Evolutionary conservation across 1,284 basidiomycete species (phyloP).

Genomic region (Ganoderma sinense): DNA sequence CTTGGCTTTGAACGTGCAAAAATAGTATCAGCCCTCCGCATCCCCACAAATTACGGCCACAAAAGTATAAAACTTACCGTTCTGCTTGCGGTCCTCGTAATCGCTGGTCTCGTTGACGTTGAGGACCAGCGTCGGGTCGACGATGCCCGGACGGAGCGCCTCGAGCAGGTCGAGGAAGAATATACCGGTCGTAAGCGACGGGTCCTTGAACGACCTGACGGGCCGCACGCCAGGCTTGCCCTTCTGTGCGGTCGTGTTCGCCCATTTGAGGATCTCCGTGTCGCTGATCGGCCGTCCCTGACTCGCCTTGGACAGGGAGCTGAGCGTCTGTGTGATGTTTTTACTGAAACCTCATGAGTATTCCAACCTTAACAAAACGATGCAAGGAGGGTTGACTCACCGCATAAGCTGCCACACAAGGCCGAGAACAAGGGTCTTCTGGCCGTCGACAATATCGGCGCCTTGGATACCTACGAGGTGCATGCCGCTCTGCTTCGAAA

Average conservation of each 20-base stretch:
- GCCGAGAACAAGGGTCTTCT: constrained; percentile 91
- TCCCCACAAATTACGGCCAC: neutral
- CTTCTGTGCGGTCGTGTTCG: constrained; percentile 87
- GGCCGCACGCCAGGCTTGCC: constrained; percentile 70
- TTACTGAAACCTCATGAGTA: constrained; percentile 52
- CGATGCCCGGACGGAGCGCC: constrained; percentile 91
- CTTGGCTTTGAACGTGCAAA: constrained; percentile 69
- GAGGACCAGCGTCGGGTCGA: constrained; percentile 88
- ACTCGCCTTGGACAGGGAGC: constrained; percentile 75
- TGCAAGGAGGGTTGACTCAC: constrained; percentile 45
- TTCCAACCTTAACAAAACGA: neutral
- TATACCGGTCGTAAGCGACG: constrained; percentile 86
- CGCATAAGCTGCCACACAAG: constrained; percentile 99
- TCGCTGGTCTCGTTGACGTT: constrained; percentile 69
- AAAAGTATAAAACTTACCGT: constrained; percentile 65
- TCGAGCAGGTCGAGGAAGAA: constrained; percentile 97
- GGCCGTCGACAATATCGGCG: constrained; percentile 94
- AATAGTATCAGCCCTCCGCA: neutral
- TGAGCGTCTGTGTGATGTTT: constrained; percentile 94
- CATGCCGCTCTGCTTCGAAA: constrained; percentile 93
- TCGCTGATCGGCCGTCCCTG: constrained; percentile 88
- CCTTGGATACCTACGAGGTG: constrained; percentile 98
- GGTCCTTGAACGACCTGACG: constrained; percentile 95
- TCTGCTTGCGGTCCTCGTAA: constrained; percentile 92
- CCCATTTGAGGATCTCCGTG: constrained; percentile 95